Percentiles rank a stretch among this genome's conserved stretches.
These are phyloP conservation scores for Amphibolis antarctica DNA, from an alignment of 106 monocot species.

Conservation along the genomic window DNA sequence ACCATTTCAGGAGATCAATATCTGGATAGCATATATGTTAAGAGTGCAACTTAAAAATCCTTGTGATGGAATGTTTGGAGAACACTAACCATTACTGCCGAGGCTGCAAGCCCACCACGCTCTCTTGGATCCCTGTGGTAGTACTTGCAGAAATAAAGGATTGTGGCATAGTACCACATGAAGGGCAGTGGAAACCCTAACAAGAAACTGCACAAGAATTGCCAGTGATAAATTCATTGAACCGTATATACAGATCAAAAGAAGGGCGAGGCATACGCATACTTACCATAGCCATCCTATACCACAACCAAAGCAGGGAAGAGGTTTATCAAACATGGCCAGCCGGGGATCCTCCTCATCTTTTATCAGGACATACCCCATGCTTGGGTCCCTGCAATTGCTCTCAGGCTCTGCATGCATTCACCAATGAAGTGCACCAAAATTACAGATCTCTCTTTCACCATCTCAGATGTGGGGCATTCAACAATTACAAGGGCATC, in stretches of 20 bases:
- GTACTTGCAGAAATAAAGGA: conserved; percentile 51
- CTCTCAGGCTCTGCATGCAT: not conserved
- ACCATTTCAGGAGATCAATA: not conserved
- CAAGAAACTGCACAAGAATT: conserved; percentile 36
- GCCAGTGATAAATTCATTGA: not conserved
- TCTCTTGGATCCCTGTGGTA: conserved; percentile 74
- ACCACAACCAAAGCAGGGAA: conserved; percentile 79
- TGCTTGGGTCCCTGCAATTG: not conserved
- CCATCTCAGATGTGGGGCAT: too few species aligned
- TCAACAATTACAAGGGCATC: too few species aligned
- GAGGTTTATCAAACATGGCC: conserved; percentile 58
- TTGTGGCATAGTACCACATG: conserved; percentile 56
- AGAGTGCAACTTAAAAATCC: not conserved
- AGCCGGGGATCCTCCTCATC: conserved; percentile 58
- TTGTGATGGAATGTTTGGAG: too few species aligned
- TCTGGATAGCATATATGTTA: not conserved
- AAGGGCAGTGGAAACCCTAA: conserved; percentile 56
- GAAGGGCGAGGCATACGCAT: conserved; percentile 3
- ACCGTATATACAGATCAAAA: not conserved
- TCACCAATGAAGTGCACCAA: not conserved
- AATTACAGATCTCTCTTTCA: too few species aligned
- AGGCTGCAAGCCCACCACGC: conserved; percentile 67
- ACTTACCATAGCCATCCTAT: conserved; percentile 86
- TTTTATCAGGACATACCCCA: conserved; percentile 33
- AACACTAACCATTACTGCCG: conserved; percentile 37